Percentiles rank a stretch among this genome's conserved stretches.
phyloP scores from a whole-genome alignment of 257 asterid genomes.

The Solanum boliviense region DNA sequence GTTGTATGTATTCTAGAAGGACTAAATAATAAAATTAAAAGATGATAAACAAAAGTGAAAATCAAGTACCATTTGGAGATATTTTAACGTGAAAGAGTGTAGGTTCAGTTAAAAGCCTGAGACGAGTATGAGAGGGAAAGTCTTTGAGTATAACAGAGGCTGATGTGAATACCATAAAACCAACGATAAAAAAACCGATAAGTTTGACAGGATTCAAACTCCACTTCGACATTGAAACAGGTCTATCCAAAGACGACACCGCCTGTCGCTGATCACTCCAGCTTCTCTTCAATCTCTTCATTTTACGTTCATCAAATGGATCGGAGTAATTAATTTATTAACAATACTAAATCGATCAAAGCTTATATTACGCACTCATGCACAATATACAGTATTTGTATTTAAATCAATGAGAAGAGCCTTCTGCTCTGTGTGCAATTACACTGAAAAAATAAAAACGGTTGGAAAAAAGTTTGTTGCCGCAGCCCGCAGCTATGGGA shows the following conservation, averaged over 20 bases:
- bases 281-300: neutral
- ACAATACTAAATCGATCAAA: neutral
- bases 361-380: neutral
- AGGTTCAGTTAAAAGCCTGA: slow-evolving; percentile 34
- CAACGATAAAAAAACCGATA: slow-evolving; percentile 22
- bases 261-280: neutral
- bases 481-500: neutral
- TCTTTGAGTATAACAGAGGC: slow-evolving; percentile 25
- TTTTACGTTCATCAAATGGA: neutral
- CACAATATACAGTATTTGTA: neutral
- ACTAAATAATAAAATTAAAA: neutral
- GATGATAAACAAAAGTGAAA: neutral
- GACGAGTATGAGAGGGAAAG: slow-evolving; percentile 27
- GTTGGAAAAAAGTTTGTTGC: neutral
- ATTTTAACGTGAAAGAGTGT: slow-evolving; percentile 15
- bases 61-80: slow-evolving; percentile 35
- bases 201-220: slow-evolving; percentile 25
- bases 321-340: neutral
- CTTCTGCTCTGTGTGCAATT: neutral
- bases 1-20: neutral
- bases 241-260: neutral
- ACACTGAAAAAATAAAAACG: neutral
- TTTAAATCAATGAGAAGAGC: neutral
- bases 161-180: slow-evolving; percentile 47
- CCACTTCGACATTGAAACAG: slow-evolving; percentile 6